These are phyloP conservation scores for Simplicillium aogashimaense DNA, from an alignment of 2,329 filamentous ascomycete species.

Conservation along the genomic window DNA sequence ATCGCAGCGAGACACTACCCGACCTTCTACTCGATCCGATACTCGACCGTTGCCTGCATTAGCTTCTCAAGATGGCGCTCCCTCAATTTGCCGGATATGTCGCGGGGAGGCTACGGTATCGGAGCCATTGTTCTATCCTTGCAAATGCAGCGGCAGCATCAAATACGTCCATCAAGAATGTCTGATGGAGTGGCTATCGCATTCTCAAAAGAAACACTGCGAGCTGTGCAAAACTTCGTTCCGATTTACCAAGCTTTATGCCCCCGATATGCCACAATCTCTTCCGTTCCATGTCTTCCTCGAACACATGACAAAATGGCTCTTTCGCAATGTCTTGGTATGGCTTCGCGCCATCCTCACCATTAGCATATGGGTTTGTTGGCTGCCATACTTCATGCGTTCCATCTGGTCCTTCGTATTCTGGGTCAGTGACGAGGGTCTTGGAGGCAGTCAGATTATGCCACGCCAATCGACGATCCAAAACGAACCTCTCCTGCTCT, in stretches of 20 bases:
- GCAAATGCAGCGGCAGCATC: conserved; percentile 98
- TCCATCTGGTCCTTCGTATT: conserved; percentile 90
- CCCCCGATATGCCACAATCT: conserved; percentile 80
- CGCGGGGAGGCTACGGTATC: conserved; percentile 73
- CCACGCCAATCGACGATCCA: conserved; percentile 8
- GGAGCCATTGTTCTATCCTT: conserved; percentile 91
- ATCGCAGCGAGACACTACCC: conserved; percentile 14
- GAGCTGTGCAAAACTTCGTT: conserved; percentile 98
- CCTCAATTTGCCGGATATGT: conserved; percentile 94
- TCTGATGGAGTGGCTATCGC: conserved; percentile 96
- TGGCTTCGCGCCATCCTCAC: conserved; percentile 76
- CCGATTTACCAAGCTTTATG: conserved; percentile 95
- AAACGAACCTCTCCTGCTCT: not conserved
- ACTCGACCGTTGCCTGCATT: conserved; percentile 2
- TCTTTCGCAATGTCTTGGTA: conserved; percentile 59
- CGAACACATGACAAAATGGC: conserved; percentile 65
- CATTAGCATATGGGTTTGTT: conserved; percentile 75
- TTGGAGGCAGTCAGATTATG: conserved; percentile 21
- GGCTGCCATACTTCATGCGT: conserved; percentile 84
- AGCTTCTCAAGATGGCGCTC: conserved; percentile 21
- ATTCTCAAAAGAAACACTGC: conserved; percentile 99
- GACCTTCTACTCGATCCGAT: conserved; percentile 14
- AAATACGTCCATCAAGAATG: conserved; percentile 98
- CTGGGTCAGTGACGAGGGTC: conserved; percentile 79
- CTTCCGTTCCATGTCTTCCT: conserved; percentile 76